These are phyloP conservation scores for Discostella pseudostelligera DNA, from an alignment of 108 stramenopile genomes.

Conservation along the genomic window DNA sequence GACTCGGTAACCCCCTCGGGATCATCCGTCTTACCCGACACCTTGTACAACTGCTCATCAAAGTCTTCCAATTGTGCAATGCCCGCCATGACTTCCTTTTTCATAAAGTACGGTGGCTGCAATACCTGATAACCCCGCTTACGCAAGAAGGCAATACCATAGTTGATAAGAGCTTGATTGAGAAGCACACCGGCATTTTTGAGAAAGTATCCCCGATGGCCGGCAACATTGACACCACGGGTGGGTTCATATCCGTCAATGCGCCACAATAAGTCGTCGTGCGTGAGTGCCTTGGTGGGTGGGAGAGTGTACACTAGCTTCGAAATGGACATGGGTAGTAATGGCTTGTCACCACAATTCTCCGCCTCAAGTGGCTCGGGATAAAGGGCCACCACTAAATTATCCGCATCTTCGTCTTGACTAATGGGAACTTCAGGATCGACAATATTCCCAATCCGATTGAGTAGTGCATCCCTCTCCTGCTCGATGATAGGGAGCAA, in stretches of 20 bases:
- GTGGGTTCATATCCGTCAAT: conserved; percentile 99
- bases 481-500: conserved; percentile 57
- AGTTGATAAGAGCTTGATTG: conserved; percentile 99
- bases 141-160: conserved; percentile 92
- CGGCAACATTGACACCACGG: conserved; percentile 92
- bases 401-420: conserved; percentile 93
- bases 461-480: conserved; percentile 73
- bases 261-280: conserved; percentile 96
- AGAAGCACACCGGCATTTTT: conserved; percentile 95
- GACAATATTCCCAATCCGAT: conserved; percentile 95
- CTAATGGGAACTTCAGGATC: conserved; percentile 93
- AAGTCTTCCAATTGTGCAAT: conserved; percentile 99
- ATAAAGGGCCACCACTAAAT: conserved; percentile 79
- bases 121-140: conserved; percentile 91
- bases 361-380: conserved; percentile 74
- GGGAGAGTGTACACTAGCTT: conserved; percentile 73
- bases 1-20: conserved; percentile 87
- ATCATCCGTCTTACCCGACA: conserved; percentile 92
- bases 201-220: conserved; percentile 98
- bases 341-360: conserved; percentile 47
- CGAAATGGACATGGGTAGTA: conserved; percentile 64
- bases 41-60: conserved; percentile 99
- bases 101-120: conserved; percentile 99
- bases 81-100: conserved; percentile 99
- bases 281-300: conserved; percentile 81